These are phyloP conservation scores for Trifolium dubium DNA, from an alignment of 306 rosid species.

Conservation along the genomic window DNA sequence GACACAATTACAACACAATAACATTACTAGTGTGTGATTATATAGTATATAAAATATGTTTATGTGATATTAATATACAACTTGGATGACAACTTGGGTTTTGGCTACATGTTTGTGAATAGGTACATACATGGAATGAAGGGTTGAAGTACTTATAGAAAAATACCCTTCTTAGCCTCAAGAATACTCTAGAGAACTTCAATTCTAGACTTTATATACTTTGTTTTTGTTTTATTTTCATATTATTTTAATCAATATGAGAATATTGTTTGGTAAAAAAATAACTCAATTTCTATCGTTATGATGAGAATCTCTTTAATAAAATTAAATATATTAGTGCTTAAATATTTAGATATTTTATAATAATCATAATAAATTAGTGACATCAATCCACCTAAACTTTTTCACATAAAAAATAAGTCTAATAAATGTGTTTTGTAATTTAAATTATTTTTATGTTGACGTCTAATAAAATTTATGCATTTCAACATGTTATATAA, in stretches of 20 bases:
- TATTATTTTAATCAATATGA: not conserved
- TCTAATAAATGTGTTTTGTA: too few species aligned
- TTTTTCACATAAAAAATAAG: too few species aligned
- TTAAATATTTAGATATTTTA: too few species aligned
- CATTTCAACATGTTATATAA: too few species aligned
- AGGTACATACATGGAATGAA: conserved; percentile 47
- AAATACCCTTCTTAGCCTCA: conserved; percentile 13
- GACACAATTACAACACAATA: not conserved
- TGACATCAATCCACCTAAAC: too few species aligned
- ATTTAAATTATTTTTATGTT: too few species aligned
- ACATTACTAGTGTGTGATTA: not conserved
- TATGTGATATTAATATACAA: conserved; percentile 4
- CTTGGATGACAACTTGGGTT: conserved; percentile 38
- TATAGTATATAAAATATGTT: not conserved
- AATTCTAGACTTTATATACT: conserved; percentile 46
- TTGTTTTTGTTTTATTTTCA: conserved; percentile 24
- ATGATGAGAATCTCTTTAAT: too few species aligned
- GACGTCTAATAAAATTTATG: too few species aligned
- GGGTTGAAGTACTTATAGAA: conserved; percentile 11
- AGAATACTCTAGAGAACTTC: conserved; percentile 64
- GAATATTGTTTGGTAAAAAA: not conserved
- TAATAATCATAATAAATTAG: too few species aligned
- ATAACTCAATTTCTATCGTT: too few species aligned
- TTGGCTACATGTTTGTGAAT: conserved; percentile 39
- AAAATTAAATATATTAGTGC: too few species aligned